These are phyloP conservation scores for Serendipita indica DNA, from an alignment of 768 basidiomycete genomes.

Conservation along the genomic window DNA sequence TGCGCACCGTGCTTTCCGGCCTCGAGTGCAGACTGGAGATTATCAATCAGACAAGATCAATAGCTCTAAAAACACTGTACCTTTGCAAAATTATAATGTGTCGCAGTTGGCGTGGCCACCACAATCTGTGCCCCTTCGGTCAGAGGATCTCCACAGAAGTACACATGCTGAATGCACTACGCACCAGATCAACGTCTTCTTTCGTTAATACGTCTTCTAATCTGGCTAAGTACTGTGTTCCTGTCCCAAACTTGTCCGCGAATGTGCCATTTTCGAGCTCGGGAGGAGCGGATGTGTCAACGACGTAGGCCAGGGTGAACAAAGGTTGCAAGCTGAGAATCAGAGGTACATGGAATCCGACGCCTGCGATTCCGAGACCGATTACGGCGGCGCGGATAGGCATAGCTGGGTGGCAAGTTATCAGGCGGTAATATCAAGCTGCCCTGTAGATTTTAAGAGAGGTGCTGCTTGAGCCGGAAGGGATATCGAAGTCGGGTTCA, in stretches of 20 bases:
- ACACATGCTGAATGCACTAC: background rate
- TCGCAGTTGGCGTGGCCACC: conserved; percentile 57
- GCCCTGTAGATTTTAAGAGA: no score
- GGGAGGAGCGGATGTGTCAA: conserved; percentile 47
- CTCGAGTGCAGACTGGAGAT: conserved; percentile 30
- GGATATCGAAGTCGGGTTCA: no score
- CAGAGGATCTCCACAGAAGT: background rate
- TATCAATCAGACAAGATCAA: background rate
- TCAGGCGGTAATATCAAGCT: no score
- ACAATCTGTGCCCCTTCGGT: conserved; percentile 20
- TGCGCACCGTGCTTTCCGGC: conserved; percentile 58
- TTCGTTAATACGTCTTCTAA: conserved; percentile 49
- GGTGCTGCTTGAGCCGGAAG: no score
- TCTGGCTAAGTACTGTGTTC: conserved; percentile 38
- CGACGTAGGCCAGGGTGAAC: conserved; percentile 55
- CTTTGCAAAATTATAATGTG: conserved; percentile 56
- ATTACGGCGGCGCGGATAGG: conserved; percentile 59
- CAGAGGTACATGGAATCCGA: conserved; percentile 72
- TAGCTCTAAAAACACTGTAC: conserved; percentile 4
- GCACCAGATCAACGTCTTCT: conserved; percentile 45
- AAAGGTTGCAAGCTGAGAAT: conserved; percentile 55
- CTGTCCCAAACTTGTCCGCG: conserved; percentile 45
- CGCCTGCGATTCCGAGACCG: conserved; percentile 59
- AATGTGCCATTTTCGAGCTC: conserved; percentile 55
- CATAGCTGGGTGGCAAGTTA: no score